Percentiles rank a stretch among this genome's conserved stretches.
Conservation (phyloP, 768 basidiomycete species). For the Sarcodon aspratus region DNA sequence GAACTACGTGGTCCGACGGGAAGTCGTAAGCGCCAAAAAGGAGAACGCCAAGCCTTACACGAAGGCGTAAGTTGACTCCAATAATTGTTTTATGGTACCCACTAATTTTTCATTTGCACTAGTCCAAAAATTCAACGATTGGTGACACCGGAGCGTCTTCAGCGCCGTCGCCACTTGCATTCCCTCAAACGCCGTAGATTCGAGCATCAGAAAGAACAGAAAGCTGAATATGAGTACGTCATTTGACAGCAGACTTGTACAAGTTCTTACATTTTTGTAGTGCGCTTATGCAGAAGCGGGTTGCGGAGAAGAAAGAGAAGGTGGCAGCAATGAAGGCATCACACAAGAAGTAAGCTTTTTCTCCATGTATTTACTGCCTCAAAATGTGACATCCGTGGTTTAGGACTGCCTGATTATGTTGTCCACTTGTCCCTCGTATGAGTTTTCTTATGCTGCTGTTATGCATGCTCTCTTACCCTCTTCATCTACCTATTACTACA, state of each 20-base stretch:
- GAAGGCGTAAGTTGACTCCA: conserved; percentile 67
- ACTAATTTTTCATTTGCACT: background rate
- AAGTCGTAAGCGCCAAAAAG: conserved; percentile 87
- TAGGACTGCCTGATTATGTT: conserved; percentile 7
- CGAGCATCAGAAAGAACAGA: conserved; percentile 91
- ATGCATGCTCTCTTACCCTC: background rate
- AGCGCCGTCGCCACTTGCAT: conserved; percentile 88
- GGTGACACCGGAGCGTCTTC: conserved; percentile 90
- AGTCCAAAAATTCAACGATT: conserved; percentile 97
- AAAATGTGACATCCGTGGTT: background rate
- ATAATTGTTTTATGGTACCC: conserved; percentile 1
- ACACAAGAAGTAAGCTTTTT: conserved; percentile 47
- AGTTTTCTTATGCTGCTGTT: background rate
- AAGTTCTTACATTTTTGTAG: conserved; percentile 18
- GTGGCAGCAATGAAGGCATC: conserved; percentile 79
- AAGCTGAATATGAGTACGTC: conserved; percentile 82
- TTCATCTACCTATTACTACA: background rate
- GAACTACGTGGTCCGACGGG: conserved; percentile 91
- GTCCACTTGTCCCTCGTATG: background rate
- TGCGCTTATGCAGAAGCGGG: conserved; percentile 73
- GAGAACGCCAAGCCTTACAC: conserved; percentile 85
- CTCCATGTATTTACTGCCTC: background rate
- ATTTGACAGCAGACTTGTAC: background rate
- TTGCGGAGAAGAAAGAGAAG: conserved; percentile 90
- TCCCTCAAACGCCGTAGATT: conserved; percentile 82